Base-by-base conservation (phyloP, 1,284 basidiomycete species). In the Fistulinella cinereoalba region DNA sequence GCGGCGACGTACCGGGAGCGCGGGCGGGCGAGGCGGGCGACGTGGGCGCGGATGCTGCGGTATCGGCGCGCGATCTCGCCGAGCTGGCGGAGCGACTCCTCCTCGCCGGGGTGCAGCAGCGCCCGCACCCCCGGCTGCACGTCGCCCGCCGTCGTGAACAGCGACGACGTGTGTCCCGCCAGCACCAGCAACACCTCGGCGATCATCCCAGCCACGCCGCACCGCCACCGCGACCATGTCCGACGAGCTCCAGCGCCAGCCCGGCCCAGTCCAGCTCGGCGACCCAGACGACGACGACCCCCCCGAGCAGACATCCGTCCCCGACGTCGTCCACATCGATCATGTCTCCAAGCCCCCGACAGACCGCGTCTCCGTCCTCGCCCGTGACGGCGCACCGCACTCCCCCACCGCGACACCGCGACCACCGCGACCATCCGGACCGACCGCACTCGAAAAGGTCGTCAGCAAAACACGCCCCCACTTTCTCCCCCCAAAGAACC, bases 91-190 rank as follows among this genome's bases (percentile, higher is more conserved):
- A 94, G 75, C 51, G 84, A 85, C 61, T 92, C 80, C 43, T 83
- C 77, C 65, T 94, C 92, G 3, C 92, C 92, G 1, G 91, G 92
- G 61, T 94, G 91, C 2, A 94, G 77, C 16, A 92, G 79, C 10
- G 81, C 73, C 2, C 73, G 64, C 56, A 92, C 85, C 0, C 82
- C 74, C 3, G 85, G 79, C 42, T 86, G 75, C 12, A 92, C 61
- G 13, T 72, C 69, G 51, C 80, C 67, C 40, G 80, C 78, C 41
- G 68, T 60, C 10, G 80, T 74, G 60, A 94, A 90, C 42, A 94
- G 73, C 2, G 89, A 87, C 0, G 91, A 93, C 1, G 80, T 74
- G 69, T 94, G 89, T 31, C 91, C 92, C 3, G 85, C 81, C 38
- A 94, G 83, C 41, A 92, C 75, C 44, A 92, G 79, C 37, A 94